Conservation (phyloP, 148 eudicot genomes). For the Cornus kousa region DNA sequence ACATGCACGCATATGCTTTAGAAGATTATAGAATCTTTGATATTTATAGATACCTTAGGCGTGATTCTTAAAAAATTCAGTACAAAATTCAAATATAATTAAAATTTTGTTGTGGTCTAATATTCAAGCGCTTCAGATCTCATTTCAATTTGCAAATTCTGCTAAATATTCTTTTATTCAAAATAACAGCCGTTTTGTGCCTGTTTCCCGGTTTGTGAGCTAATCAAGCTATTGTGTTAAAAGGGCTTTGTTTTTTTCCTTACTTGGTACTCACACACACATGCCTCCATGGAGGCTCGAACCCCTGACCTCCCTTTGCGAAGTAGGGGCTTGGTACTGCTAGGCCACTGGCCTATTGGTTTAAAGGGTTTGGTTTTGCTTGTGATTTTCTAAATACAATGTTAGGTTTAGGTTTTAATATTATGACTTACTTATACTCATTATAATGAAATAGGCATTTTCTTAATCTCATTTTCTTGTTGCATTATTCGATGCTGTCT, state of each 20-base stretch:
- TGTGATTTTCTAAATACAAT: not conserved
- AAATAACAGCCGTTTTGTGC: not conserved
- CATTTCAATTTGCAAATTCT: not conserved
- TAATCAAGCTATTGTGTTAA: not conserved
- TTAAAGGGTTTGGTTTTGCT: not conserved
- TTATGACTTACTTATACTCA: not conserved
- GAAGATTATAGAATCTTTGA: no score
- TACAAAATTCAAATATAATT: no score
- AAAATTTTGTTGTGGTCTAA: not conserved
- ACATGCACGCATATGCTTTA: no score
- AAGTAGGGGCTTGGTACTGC: no score
- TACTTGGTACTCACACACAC: no score
- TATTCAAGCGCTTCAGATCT: not conserved
- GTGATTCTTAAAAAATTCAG: not conserved
- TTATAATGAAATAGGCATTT: not conserved
- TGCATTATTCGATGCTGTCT: not conserved
- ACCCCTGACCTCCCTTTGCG: no score
- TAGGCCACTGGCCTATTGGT: no score
- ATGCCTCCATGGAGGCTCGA: no score
- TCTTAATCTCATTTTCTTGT: not conserved
- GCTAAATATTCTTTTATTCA: not conserved
- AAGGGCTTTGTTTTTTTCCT: not conserved
- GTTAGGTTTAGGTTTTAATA: not conserved
- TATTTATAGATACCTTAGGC: not conserved
- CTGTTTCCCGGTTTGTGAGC: not conserved